Evolutionary conservation across 129 eudicot genomes (phyloP), one percentile per base, ranked within the genome.

Genomic region (Pseudognaphalium luteoalbum): DNA sequence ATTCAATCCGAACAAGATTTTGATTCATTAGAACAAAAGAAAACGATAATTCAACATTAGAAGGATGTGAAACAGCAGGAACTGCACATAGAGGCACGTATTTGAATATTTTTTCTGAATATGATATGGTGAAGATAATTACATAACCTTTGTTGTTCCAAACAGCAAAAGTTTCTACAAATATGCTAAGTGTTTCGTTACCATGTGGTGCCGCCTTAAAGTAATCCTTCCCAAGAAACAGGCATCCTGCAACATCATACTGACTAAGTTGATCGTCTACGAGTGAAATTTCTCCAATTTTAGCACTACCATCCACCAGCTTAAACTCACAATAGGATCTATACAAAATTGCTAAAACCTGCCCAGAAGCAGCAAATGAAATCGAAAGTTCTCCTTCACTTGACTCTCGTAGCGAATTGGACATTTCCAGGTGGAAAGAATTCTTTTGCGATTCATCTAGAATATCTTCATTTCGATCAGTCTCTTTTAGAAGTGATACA

Each of bases 101-200:
- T 73, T 82, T 88, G 86, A 91, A 91, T 9, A 28, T 76, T 37
- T 81, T 73, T 28, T 87, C 81, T 37, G 88, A 82, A 82, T 87
- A 91, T 61, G 94, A 87, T 83, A 95, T 59, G 57, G 68, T 73
- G 79, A 83, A 95, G 60, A 87, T 51, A 64, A 85, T 64, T 56
- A 88, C 89, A 66, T 52, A 74, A 25, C 99, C 99, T 73, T 81
- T 86, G 59, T 80, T 79, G 80, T 95, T 86, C 99, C 99, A 95
- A 44, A 86, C 86, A 71, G 84, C 86, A 76, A 95, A 83, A 68
- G 83, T 83, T 75, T 86, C 85, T 47, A 70, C 79, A 76, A 82
- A 76, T 16, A 25, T 34, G 75, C 77, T 71, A 54, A 61, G 11
- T 12, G 76, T 80, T 41, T 75, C 86, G 32, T 70, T 78, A 19